Percentiles rank a stretch among this genome's conserved stretches.
These are phyloP conservation scores for Acanthamoeba triangularis DNA, from an alignment of 208 protist genomes.

Conservation along the genomic window DNA sequence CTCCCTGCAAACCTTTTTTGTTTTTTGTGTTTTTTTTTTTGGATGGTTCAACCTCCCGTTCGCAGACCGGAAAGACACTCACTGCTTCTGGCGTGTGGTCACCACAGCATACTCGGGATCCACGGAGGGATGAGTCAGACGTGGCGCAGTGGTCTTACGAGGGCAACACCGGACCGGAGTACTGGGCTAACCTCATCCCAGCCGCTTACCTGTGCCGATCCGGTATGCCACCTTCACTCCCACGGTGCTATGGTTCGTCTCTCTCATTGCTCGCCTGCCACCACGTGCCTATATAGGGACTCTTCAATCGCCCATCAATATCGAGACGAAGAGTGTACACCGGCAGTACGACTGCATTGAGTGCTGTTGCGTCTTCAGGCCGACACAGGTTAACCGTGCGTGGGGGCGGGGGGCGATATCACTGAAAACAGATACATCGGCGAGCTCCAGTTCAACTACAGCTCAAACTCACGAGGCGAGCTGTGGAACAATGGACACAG, in stretches of 20 bases:
- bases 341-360: neutral
- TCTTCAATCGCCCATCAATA: conserved; percentile 12
- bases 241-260: neutral
- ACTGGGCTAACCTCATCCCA: neutral
- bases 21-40: too few relatives aligned
- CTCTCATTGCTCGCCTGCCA: neutral
- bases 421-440: neutral
- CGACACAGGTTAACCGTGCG: too few relatives aligned
- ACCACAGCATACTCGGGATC: too few relatives aligned
- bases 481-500: neutral
- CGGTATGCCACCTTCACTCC: neutral
- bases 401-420: too few relatives aligned
- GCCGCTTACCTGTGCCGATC: neutral
- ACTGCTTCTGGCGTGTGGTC: too few relatives aligned
- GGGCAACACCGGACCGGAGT: neutral
- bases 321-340: neutral
- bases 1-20: too few relatives aligned
- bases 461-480: neutral
- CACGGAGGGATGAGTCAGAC: neutral
- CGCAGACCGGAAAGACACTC: too few relatives aligned
- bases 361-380: too few relatives aligned
- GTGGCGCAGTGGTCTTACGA: neutral
- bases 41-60: too few relatives aligned
- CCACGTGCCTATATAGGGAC: neutral
- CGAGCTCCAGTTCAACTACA: neutral